Conservation (phyloP, 441 rosid genomes). For the Pelargonium australe region DNA sequence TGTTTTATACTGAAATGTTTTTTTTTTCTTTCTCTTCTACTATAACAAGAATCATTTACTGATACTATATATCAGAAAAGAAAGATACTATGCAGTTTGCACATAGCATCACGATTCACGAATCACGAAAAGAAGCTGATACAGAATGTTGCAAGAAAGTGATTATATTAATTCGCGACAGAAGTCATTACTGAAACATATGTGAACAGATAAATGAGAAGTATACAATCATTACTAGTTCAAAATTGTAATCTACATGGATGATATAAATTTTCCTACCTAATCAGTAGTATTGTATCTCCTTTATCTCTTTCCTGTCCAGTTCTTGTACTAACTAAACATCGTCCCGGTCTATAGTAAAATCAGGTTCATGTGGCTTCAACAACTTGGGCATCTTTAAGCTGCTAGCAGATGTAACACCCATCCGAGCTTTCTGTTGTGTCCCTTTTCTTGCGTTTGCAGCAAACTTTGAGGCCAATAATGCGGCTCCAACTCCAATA, state of each 20-base stretch:
- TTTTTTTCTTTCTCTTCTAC: neutral
- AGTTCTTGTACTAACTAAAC: constrained; percentile 22
- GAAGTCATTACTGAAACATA: too few relatives aligned
- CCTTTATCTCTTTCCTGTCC: neutral
- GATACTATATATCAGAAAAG: neutral
- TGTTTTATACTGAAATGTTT: neutral
- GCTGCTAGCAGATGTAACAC: constrained; percentile 56
- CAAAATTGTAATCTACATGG: constrained; percentile 4
- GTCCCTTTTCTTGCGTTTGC: constrained; percentile 78
- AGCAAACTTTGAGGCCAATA: constrained; percentile 77
- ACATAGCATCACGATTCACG: too few relatives aligned
- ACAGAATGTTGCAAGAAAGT: too few relatives aligned
- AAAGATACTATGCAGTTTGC: neutral
- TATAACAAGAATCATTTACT: neutral
- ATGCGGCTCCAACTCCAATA: constrained; percentile 44
- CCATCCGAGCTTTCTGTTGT: constrained; percentile 71
- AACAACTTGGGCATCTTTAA: constrained; percentile 53
- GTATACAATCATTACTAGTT: neutral
- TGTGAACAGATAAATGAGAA: neutral
- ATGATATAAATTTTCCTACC: constrained; percentile 17
- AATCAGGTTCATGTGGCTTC: constrained; percentile 65
- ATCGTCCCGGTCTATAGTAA: constrained; percentile 36
- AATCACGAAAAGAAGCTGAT: too few relatives aligned
- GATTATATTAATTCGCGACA: too few relatives aligned
- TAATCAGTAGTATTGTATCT: neutral